Percentiles rank a stretch among this genome's conserved stretches.
Evolutionary conservation across 2,329 filamentous ascomycete species (phyloP).

Genomic region (Davidsoniella neocaledoniae): DNA sequence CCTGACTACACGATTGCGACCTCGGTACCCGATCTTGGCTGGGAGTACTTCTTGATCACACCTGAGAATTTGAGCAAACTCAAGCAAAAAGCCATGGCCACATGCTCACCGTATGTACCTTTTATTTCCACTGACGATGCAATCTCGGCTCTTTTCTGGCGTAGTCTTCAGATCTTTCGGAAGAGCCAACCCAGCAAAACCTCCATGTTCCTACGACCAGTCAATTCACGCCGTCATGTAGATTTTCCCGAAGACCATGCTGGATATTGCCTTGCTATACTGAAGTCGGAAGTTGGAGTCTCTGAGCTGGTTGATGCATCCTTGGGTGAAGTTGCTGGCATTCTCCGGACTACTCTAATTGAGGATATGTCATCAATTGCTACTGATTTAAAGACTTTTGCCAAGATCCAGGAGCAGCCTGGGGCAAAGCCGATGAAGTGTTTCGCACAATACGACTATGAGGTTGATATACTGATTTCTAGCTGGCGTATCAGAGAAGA

Average conservation of each 20-base stretch:
- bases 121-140: slow-evolving; percentile 2
- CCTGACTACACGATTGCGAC: not conserved
- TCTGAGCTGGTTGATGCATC: not conserved
- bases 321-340: not conserved
- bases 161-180: not conserved
- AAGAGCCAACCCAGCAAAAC: not conserved
- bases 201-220: too few species aligned
- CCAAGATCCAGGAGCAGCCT: not conserved
- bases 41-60: not conserved
- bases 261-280: too few species aligned
- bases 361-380: not conserved
- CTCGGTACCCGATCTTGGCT: not conserved
- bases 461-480: not conserved
- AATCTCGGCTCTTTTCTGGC: not conserved
- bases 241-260: too few species aligned
- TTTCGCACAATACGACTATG: not conserved
- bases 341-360: not conserved
- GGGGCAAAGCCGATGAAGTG: not conserved
- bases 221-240: too few species aligned
- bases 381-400: not conserved
- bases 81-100: too few species aligned
- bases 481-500: not conserved
- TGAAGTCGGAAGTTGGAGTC: not conserved
- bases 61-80: too few species aligned
- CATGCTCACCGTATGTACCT: not conserved